Evolutionary conservation across 192 early-diverging fungal genomes (phyloP).

Genomic region (Coemansia sp.): DNA sequence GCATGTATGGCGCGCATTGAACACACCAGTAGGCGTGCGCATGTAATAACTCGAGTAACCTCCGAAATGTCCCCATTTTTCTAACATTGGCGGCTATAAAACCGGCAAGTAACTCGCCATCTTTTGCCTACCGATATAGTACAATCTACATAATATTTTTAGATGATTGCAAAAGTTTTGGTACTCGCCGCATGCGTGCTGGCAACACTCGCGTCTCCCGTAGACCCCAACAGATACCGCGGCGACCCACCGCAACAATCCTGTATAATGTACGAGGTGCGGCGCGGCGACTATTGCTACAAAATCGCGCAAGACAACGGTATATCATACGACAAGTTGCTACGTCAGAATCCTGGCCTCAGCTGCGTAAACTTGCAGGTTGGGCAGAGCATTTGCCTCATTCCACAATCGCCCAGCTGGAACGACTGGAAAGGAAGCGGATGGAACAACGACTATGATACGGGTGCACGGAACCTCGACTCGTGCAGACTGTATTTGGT

Average conservation of each 20-base stretch:
- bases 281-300: constrained; percentile 49
- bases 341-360: constrained; percentile 43
- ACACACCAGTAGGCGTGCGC: background rate
- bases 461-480: background rate
- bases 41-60: background rate
- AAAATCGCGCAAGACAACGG: constrained; percentile 37
- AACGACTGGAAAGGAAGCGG: background rate
- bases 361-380: constrained; percentile 26
- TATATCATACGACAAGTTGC: constrained; percentile 38
- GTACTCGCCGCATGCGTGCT: background rate
- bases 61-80: background rate
- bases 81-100: background rate
- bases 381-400: constrained; percentile 38
- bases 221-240: background rate
- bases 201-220: too few relatives aligned
- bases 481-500: constrained; percentile 30
- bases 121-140: background rate
- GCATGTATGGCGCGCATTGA: background rate
- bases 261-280: constrained; percentile 48
- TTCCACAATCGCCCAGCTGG: constrained; percentile 15
- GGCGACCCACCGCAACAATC: background rate
- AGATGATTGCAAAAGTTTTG: background rate
- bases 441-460: background rate
- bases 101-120: background rate
- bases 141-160: too few relatives aligned